A percentile compares a stretch with the other conserved stretches of the same genome.
Conservation (phyloP, 257 asterid genomes). For the Coffea canephora region DNA sequence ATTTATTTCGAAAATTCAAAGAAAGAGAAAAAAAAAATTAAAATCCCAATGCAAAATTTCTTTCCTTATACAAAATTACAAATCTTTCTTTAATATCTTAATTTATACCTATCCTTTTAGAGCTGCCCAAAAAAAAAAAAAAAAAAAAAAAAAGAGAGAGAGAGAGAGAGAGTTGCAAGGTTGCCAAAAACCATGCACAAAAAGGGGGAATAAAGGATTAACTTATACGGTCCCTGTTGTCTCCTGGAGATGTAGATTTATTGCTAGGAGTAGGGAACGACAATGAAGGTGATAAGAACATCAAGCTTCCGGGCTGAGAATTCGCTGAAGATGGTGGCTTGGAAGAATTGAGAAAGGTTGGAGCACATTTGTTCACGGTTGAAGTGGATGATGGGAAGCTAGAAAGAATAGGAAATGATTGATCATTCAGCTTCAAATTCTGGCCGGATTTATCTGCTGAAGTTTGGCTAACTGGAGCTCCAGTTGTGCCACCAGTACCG, state of each 20-base stretch:
- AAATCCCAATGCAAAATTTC: background rate
- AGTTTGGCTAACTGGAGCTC: conserved; percentile 20
- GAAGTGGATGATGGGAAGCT: conserved; percentile 54
- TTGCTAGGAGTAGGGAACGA: conserved; percentile 23
- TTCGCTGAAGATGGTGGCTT: conserved; percentile 19
- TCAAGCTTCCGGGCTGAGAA: conserved; percentile 32
- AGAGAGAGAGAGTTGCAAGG: too few species aligned
- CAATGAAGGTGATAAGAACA: conserved; percentile 22
- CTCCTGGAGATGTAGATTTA: conserved; percentile 41
- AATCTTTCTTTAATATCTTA: background rate
- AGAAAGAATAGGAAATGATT: conserved; percentile 41
- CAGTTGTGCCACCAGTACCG: conserved; percentile 7
- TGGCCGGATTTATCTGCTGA: conserved; percentile 33
- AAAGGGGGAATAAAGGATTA: background rate
- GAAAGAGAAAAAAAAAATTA: background rate
- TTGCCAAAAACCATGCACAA: background rate
- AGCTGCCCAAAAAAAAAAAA: background rate
- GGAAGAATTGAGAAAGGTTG: conserved; percentile 22
- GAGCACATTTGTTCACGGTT: conserved; percentile 40
- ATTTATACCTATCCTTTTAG: conserved; percentile 1
- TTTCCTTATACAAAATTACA: background rate
- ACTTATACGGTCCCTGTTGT: conserved; percentile 20
- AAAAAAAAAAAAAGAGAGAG: too few species aligned
- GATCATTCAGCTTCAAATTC: conserved; percentile 22
- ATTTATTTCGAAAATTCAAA: background rate